Evolutionary conservation across 225 moss, liverwort and hornwort species (phyloP), one percentile per base, ranked within the genome.

Genomic region (Climacium dendroides): DNA sequence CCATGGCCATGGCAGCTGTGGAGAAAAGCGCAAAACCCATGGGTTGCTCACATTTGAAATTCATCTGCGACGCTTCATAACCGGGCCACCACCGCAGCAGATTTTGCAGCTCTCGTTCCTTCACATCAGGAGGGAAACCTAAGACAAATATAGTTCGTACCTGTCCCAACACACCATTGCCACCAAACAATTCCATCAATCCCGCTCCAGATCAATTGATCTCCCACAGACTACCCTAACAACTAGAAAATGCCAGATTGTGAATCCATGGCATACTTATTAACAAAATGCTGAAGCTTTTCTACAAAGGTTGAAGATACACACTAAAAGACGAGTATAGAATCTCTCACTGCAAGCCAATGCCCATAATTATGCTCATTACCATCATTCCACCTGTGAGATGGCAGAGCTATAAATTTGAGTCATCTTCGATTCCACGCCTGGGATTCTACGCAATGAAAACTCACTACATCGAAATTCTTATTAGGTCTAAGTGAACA

Each of bases 11-110:
- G 54, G 96, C 93, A 83, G 97, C 93, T 62, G 98, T 94, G 66
- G 98, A 93, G 80, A 98, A 98, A 67, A 98, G 95, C n/a, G 95
- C 98, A 89, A 98, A 98, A 83, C 98, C 98, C 98, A 98, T 98
- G 14, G 98, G 97, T 78, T 98, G 98, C 89, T 98, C 98, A 81
- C 97, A 96, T 85, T 98, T 98, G 66, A 97, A 98, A 88, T 97
- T 98, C 97, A 98, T 97, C 88, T 98, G 98, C 18, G 96, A 98
- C 28, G 98, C 97, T 89, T 98, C 98, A 58, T 98, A 98, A 19
- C 98, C 98, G 60, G 98, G 98, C 98, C 98, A 98, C 98, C 98
- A 98, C 62, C 98, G 93, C n/a, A 98, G 90, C 80, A 97, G 83
- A 88, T 98, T 98, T 87, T 98, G 98, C 32, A 98, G 93, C 93